A percentile compares a stretch with the other conserved stretches of the same genome.
Evolutionary conservation across 345 rosid genomes (phyloP).

Genomic region (Bruguiera sexangula): DNA sequence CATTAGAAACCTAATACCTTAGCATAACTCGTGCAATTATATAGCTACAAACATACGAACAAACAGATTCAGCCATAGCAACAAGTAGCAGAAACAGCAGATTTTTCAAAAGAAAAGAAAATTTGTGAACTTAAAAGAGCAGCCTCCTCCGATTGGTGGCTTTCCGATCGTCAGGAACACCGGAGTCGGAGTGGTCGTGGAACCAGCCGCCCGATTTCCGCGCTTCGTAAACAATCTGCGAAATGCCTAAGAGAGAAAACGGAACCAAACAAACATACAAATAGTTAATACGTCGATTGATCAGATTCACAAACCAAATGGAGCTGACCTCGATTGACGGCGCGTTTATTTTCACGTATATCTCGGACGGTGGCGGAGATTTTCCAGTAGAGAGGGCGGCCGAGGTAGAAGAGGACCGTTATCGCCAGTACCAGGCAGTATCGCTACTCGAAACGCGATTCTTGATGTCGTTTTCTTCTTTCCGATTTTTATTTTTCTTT

Average conservation of each 20-base stretch:
- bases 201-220: constrained; percentile 79
- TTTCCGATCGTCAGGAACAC: constrained; percentile 27
- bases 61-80: neutral
- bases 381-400: constrained; percentile 91
- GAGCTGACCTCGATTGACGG: constrained; percentile 62
- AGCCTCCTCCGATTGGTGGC: constrained; percentile 42
- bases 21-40: too few species aligned
- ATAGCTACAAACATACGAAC: too few species aligned
- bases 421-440: constrained; percentile 25
- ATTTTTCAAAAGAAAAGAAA: neutral
- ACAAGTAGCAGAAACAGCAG: too few species aligned
- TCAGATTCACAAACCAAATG: neutral
- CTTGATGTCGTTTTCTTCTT: constrained; percentile 21
- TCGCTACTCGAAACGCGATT: constrained; percentile 39
- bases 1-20: too few species aligned
- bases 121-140: constrained; percentile 8
- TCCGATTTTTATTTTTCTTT: neutral
- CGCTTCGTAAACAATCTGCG: constrained; percentile 63
- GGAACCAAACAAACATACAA: neutral
- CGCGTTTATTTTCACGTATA: constrained; percentile 73
- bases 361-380: constrained; percentile 89
- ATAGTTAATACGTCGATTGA: neutral
- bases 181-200: constrained; percentile 63
- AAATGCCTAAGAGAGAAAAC: constrained; percentile 38
- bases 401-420: constrained; percentile 55